These are phyloP conservation scores for Leavenworthia alabamica DNA, from an alignment of 345 rosid genomes.

Conservation along the genomic window DNA sequence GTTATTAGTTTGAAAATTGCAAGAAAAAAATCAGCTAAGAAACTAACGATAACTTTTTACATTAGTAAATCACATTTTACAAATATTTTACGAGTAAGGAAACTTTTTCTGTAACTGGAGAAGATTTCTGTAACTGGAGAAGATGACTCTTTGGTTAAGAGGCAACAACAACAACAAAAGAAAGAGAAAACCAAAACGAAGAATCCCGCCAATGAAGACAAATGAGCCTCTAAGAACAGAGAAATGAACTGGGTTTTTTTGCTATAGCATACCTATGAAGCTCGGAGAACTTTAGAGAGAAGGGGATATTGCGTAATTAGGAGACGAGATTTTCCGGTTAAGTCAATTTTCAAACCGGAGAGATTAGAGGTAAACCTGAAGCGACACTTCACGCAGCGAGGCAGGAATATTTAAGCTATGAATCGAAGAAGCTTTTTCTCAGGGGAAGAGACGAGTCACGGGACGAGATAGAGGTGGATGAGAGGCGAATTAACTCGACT, in stretches of 20 bases:
- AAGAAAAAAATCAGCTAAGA: background rate
- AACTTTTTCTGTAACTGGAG: background rate
- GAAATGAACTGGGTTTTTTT: slow-evolving; percentile 6
- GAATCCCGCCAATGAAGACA: background rate
- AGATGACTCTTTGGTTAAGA: background rate
- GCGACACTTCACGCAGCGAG: background rate
- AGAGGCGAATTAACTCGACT: slow-evolving; percentile 28
- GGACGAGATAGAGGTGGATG: slow-evolving; percentile 29
- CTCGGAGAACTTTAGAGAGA: background rate
- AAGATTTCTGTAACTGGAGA: background rate
- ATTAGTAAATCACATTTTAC: background rate
- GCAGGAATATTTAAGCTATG: background rate
- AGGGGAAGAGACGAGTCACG: slow-evolving; percentile 28
- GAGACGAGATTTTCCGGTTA: slow-evolving; percentile 2
- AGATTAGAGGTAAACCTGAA: slow-evolving; percentile 1
- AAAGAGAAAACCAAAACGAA: background rate
- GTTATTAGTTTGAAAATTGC: background rate
- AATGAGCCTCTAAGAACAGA: background rate
- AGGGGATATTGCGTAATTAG: background rate
- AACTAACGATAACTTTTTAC: background rate
- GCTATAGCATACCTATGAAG: slow-evolving; percentile 15
- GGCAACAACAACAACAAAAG: too few species aligned
- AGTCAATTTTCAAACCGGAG: background rate
- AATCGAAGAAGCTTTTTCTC: slow-evolving; percentile 3
- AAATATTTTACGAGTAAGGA: background rate